A percentile compares a stretch with the other conserved stretches of the same genome.
Conservation (phyloP, 768 basidiomycete genomes). For the Mycena vulgaris region DNA sequence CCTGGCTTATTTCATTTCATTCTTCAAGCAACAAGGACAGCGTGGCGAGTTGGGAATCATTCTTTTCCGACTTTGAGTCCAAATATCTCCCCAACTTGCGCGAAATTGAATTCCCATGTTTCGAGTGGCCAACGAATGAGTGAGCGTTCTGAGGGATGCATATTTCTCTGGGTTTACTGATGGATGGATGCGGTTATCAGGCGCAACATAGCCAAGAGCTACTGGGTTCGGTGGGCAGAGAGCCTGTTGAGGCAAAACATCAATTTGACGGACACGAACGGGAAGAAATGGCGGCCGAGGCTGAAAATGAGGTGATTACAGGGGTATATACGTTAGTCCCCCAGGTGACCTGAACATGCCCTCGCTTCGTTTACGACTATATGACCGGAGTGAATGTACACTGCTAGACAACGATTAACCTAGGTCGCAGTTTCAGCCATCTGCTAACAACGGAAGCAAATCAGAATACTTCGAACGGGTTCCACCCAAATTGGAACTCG, state of each 20-base stretch:
- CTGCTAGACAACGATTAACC: too few species aligned
- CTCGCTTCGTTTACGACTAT: too few species aligned
- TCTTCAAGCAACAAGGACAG: neutral
- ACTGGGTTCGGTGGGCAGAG: conserved; percentile 31
- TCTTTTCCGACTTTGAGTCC: conserved; percentile 11
- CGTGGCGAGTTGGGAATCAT: conserved; percentile 1
- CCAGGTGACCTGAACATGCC: too few species aligned
- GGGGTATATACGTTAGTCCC: too few species aligned
- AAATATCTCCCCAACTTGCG: conserved; percentile 16
- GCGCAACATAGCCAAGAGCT: conserved; percentile 31
- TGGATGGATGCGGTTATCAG: too few species aligned
- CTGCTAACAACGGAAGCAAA: neutral
- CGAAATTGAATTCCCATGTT: conserved; percentile 5
- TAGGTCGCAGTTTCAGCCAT: neutral
- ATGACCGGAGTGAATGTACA: too few species aligned
- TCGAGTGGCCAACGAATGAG: conserved; percentile 29
- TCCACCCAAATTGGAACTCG: neutral
- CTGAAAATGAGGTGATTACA: conserved; percentile 13
- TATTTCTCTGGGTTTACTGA: neutral
- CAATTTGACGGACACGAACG: conserved; percentile 23
- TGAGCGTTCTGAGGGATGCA: neutral
- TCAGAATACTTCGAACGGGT: neutral
- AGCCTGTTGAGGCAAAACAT: conserved; percentile 8
- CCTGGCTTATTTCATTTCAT: neutral
- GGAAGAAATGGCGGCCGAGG: conserved; percentile 31